phyloP scores from a whole-genome alignment of 164 flowering plant species.

The Houttuynia cordata region DNA sequence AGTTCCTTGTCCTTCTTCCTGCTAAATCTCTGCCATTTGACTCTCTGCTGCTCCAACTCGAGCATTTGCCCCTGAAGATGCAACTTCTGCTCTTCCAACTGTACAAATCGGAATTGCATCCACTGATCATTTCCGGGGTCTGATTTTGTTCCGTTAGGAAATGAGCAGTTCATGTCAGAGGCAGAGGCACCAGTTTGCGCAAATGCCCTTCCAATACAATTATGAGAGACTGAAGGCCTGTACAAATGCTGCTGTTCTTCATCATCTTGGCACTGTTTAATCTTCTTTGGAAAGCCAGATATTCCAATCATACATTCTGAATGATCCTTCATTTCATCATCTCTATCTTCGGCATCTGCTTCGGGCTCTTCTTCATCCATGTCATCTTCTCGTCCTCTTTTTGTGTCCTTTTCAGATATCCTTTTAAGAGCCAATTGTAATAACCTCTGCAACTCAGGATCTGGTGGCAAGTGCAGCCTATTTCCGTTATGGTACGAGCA shows the following conservation, averaged over 20 bases:
- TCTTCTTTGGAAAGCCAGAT: conserved; percentile 30
- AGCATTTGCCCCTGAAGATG: conserved; percentile 45
- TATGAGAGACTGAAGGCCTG: conserved; percentile 22
- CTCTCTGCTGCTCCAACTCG: conserved; percentile 60
- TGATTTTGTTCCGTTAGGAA: conserved; percentile 27
- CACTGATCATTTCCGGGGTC: conserved; percentile 35
- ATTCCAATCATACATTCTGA: conserved; percentile 20
- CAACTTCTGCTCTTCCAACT: conserved; percentile 55
- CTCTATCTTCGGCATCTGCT: conserved; percentile 34
- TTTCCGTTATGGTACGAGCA: conserved; percentile 81
- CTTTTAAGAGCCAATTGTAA: conserved; percentile 47
- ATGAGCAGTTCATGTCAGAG: conserved; percentile 29
- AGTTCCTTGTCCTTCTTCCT: conserved; percentile 50
- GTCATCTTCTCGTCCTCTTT: conserved; percentile 36
- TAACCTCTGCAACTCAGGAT: conserved; percentile 48
- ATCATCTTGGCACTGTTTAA: conserved; percentile 24
- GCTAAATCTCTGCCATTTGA: conserved; percentile 60
- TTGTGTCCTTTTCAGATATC: conserved; percentile 41
- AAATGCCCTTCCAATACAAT: conserved; percentile 18
- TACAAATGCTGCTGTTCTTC: conserved; percentile 22
- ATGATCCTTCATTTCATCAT: conserved; percentile 37
- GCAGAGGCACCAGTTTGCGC: conserved; percentile 16
- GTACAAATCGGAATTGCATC: conserved; percentile 30
- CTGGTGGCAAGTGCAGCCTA: conserved; percentile 52
- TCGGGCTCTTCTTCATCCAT: conserved; percentile 46